Conservation (phyloP, 768 basidiomycete genomes). For the Leccinum variicolor region DNA sequence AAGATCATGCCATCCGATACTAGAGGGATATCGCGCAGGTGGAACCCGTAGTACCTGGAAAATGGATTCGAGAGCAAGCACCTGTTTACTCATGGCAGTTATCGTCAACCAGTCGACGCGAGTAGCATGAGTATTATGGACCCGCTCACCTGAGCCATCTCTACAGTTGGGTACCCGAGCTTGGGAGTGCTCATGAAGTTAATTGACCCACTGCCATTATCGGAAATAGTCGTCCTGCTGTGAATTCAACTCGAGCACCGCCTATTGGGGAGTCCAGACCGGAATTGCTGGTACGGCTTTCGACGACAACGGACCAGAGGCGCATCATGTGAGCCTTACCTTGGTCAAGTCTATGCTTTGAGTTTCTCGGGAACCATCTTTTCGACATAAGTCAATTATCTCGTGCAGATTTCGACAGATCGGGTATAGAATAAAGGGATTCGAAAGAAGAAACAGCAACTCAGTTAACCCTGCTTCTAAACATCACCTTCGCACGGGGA, state of each 20-base stretch:
- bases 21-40: not conserved
- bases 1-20: not conserved
- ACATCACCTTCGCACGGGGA: slow-evolving; percentile 7
- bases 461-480: slow-evolving; percentile 9
- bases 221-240: too few species aligned
- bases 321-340: not conserved
- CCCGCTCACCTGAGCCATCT: not conserved
- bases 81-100: not conserved
- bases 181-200: too few species aligned
- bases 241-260: not conserved
- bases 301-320: not conserved
- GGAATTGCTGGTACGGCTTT: not conserved
- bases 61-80: not conserved
- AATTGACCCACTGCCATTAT: too few species aligned
- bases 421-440: not conserved
- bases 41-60: not conserved
- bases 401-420: not conserved
- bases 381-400: not conserved
- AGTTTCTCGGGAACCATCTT: not conserved
- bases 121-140: not conserved
- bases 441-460: not conserved
- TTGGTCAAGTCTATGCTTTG: not conserved
- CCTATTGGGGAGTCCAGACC: not conserved
- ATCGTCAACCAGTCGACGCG: not conserved
- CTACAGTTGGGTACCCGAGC: not conserved